A percentile compares a stretch with the other conserved stretches of the same genome.
Evolutionary conservation across 1,284 basidiomycete genomes (phyloP).

Genomic region (Pterulicium gracile): DNA sequence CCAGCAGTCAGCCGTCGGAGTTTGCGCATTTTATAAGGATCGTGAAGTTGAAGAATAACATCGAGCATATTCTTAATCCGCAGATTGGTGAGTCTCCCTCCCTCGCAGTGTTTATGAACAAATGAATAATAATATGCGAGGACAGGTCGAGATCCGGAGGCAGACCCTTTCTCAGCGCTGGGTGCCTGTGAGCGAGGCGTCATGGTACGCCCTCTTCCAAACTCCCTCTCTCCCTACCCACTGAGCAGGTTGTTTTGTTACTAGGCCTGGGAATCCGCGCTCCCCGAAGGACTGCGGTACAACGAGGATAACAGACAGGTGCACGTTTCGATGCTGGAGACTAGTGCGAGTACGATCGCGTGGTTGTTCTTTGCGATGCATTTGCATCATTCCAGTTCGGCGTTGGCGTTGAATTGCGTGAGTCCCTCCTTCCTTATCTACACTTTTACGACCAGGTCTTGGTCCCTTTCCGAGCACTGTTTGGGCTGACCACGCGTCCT

Average conservation of each 20-base stretch:
- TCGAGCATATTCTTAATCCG: constrained; percentile 37
- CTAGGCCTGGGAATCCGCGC: constrained; percentile 51
- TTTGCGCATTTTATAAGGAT: constrained; percentile 63
- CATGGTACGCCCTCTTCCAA: constrained; percentile 8
- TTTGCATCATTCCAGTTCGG: constrained; percentile 51
- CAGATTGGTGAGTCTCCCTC: not conserved
- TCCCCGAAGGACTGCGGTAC: constrained; percentile 60
- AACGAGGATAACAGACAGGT: constrained; percentile 52
- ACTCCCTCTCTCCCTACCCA: constrained; percentile 2
- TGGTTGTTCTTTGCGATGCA: constrained; percentile 74
- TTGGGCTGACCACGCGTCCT: constrained; percentile 12
- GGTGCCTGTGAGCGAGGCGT: constrained; percentile 11
- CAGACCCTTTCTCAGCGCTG: constrained; percentile 31
- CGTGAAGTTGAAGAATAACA: constrained; percentile 46
- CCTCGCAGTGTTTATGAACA: no score
- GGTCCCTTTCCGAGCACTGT: constrained; percentile 8
- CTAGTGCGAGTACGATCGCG: constrained; percentile 60
- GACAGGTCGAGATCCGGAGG: constrained; percentile 16
- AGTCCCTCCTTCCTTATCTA: constrained; percentile 23
- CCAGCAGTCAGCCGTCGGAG: constrained; percentile 40
- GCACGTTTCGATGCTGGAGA: constrained; percentile 69
- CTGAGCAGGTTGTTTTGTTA: constrained; percentile 4
- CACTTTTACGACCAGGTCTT: no score
- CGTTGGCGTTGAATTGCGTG: constrained; percentile 54
- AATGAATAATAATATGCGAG: no score